phyloP scores from a whole-genome alignment of 176 grass and related monocot species.

The Aegilops speltoides region DNA sequence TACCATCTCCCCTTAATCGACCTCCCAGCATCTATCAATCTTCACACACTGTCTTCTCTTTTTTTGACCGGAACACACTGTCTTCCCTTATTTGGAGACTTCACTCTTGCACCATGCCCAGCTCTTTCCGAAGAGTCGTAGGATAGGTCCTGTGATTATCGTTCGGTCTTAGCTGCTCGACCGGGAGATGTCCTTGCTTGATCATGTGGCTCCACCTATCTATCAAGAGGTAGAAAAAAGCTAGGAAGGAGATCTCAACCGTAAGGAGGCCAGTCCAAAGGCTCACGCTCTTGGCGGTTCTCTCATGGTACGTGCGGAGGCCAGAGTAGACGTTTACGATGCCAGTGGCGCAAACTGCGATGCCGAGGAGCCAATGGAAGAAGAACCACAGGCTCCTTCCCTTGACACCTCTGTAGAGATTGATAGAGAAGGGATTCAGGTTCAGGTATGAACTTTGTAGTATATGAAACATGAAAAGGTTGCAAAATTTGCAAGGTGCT shows the following conservation, averaged over 20 bases:
- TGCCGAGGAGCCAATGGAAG: constrained; percentile 73
- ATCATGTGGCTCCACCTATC: constrained; percentile 82
- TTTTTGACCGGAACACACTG: not conserved
- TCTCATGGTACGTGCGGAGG: constrained; percentile 75
- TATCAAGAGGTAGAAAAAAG: constrained; percentile 75
- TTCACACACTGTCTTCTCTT: not conserved
- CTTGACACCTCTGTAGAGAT: constrained; percentile 59
- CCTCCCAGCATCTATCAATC: not conserved
- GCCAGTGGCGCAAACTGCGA: constrained; percentile 49
- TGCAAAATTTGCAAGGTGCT: not conserved
- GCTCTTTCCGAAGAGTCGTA: constrained; percentile 52
- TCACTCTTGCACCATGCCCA: constrained; percentile 38
- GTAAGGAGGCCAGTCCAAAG: constrained; percentile 78
- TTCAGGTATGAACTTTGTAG: not conserved
- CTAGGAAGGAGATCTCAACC: constrained; percentile 63
- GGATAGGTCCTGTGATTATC: constrained; percentile 52
- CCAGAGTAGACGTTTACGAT: constrained; percentile 81
- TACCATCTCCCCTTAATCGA: not conserved
- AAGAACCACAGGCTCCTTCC: constrained; percentile 79
- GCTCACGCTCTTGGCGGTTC: constrained; percentile 58
- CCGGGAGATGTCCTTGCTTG: constrained; percentile 55
- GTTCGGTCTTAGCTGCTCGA: constrained; percentile 65
- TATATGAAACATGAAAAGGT: not conserved
- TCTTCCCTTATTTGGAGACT: not conserved
- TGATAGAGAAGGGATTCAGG: not conserved